Evolutionary conservation across 2,329 filamentous ascomycete species (phyloP).

Genomic region (Allantophomopsis lycopodina): DNA sequence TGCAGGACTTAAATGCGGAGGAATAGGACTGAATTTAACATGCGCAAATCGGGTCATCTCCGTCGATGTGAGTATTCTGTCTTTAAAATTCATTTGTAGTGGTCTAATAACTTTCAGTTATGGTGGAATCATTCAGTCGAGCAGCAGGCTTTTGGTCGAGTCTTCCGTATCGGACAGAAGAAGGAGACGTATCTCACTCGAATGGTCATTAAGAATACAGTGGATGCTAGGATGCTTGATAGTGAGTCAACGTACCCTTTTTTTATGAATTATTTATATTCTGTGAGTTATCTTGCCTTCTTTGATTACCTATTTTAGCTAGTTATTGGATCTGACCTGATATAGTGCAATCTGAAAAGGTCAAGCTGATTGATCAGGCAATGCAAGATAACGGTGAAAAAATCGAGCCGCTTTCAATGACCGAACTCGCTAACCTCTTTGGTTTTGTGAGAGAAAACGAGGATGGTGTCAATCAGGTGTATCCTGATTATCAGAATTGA

Average conservation of each 20-base stretch:
- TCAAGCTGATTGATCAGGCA: slow-evolving; percentile 24
- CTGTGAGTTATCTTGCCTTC: no score
- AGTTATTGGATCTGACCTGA: no score
- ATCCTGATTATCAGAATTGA: background rate
- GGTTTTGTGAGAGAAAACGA: slow-evolving; percentile 12
- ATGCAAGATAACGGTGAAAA: slow-evolving; percentile 9
- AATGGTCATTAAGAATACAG: slow-evolving; percentile 37
- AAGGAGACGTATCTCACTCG: slow-evolving; percentile 44
- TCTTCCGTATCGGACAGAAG: slow-evolving; percentile 50
- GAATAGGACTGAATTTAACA: slow-evolving; percentile 39
- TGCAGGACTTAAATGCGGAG: slow-evolving; percentile 40
- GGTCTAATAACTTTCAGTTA: slow-evolving; percentile 20
- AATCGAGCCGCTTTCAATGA: slow-evolving; percentile 12
- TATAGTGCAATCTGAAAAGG: slow-evolving; percentile 24
- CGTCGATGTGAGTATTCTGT: slow-evolving; percentile 12
- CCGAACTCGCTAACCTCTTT: slow-evolving; percentile 30
- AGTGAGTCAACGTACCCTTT: slow-evolving; percentile 30
- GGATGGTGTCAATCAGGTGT: background rate
- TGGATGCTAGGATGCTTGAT: slow-evolving; percentile 40
- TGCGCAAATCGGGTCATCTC: slow-evolving; percentile 32
- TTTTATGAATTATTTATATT: background rate
- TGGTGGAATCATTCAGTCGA: slow-evolving; percentile 31
- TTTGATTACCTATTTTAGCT: no score
- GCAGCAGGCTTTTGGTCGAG: slow-evolving; percentile 45
- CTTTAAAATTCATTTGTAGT: background rate